Evolutionary conservation across 2,329 filamentous ascomycete species (phyloP), one percentile per base, ranked within the genome.

Genomic region (Aspergillus sp.): DNA sequence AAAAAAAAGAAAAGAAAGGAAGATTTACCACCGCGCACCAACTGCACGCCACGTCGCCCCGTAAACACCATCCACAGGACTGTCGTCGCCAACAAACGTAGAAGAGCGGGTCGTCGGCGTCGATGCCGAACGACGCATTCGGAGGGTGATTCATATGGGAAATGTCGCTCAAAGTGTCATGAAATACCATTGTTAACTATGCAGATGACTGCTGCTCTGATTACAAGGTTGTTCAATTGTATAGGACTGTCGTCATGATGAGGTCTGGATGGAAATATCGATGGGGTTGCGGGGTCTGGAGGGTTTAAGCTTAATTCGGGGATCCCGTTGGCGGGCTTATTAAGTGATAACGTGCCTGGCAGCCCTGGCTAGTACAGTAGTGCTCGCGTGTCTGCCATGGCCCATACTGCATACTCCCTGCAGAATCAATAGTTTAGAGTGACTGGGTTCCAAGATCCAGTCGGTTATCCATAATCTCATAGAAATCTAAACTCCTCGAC

Each of bases 21-120:
- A 45, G 22, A 67, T 65, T 62, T 75, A 77, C 75, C 58, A 70
- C 70, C 20, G 74, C 64, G 55, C 75, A 77, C 75, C 75, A 77
- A 51, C 73, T 77, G 65, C 75, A 77, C 7, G 66, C 60, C 7
- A 65, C 62, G 56, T 70, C 68, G 2, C 71, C 69, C n/a, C 66
- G 58, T 51, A 77, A 57, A 59, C 75, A 77, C 24, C 62, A 59
- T 11, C 65, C 64, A 60, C 75, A 77, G 1, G 72, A 72, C 57
- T 77, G 75, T 39, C 71, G 63, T 5, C 71, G 64, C 75, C 75
- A 77, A 60, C 75, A 77, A 36, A 70, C 45, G 52, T 68, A 60
- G 45, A 76, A 71, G 46, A 75, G 61, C 16, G 68, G 65, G 45
- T 73, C 71, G 24, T 52, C 58, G 6, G 26, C 51, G 18, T 69